Base-by-base conservation (phyloP, 2,329 filamentous ascomycete species). In the Alternaria angustiovoidea region DNA sequence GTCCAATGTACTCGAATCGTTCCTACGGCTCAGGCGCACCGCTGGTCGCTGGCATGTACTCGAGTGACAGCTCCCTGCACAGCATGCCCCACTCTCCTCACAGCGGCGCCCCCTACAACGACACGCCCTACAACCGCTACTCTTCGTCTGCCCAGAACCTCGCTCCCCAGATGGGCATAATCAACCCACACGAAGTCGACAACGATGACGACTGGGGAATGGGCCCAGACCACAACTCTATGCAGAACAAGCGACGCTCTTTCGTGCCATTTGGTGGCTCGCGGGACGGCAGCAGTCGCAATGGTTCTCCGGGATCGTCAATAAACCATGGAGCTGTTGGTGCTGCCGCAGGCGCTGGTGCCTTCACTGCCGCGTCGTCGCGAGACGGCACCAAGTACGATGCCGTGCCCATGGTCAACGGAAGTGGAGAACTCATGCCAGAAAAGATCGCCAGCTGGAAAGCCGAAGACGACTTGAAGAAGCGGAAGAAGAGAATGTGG, bases 121-220 rank as follows among this genome's bases (percentile, higher is more conserved):
- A 91, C 68, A 89, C 89, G 49, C 89, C 89, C 0, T 93, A 92
- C 74, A 85, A 86, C 56, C 84, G 86, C 66, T 87, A 87, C 70
- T 86, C 76, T 7, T 77, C 76, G 22, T 70, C 71, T 20, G 72
- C 74, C 32, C 71, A 74, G 55, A 67, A 72, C 61, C 71, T 73
- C 42, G 73, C 75, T 5, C 70, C 66, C 8, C 63, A 72, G 34
- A 72, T 78, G 70, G 85, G 78, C 51, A 74, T 78, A 51, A 85
- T 95, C 60, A 89, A 97, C 74, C 93, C 93, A 3, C 88, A 91
- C 71, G 88, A 89, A 14, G 94, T 97, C 65, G 87, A 86, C 22
- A 94, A 97, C 75, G 94, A 97, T 73, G 93, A 92, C 28, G 94
- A 97, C 71, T 94, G 96, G 75, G 93, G 91, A 1, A 84, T 95